Base-by-base conservation (phyloP, 768 basidiomycete genomes). In the Lactarius trivialis region DNA sequence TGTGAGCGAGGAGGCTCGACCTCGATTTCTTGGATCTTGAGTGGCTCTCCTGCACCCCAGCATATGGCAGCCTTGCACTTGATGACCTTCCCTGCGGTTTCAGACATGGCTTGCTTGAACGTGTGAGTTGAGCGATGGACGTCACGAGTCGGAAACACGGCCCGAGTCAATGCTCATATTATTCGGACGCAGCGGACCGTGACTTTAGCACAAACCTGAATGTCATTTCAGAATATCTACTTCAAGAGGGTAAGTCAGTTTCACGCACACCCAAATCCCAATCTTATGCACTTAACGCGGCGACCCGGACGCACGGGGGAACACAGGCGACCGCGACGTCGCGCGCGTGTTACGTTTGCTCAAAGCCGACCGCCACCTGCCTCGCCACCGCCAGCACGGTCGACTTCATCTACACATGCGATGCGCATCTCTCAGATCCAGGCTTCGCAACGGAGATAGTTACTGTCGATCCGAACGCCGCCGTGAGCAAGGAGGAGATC, bases 1-100 rank as follows among this genome's bases (percentile, higher is more conserved):
- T 89, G 81, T 34, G 89, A 86, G 64, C 77, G 79, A 41, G 97
- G 97, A 53, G 96, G 95, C 21, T 89, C 91, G 24, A 99, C 97
- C 70, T 97, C 89, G 68, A 99, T 85, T 41, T 93, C 85, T 75
- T 98, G 96, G 70, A 98, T 77, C 70, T 86, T 85, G 65, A 98
- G 83, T 53, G 82, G 83, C 73, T 93, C 82, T 67, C 89, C 89
- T 14, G 95, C 93, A 58, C 81, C 92, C 97, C 96, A 99, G 74
- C 93, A 96, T 61, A 99, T 86, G 41, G 92, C 91, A 36, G 93
- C 95, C 74, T 93, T 96, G 79, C 96, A 82, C 71, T 84, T 82
- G 85, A 96, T 78, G 73, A 74, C 73, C 73, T 90, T 86, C 65
- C 93, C 93, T 68, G 74, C 78, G 53, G 91, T 93, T 65, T 77